Evolutionary conservation across 257 asterid species (phyloP).

Genomic region (Nicotiana paniculata): DNA sequence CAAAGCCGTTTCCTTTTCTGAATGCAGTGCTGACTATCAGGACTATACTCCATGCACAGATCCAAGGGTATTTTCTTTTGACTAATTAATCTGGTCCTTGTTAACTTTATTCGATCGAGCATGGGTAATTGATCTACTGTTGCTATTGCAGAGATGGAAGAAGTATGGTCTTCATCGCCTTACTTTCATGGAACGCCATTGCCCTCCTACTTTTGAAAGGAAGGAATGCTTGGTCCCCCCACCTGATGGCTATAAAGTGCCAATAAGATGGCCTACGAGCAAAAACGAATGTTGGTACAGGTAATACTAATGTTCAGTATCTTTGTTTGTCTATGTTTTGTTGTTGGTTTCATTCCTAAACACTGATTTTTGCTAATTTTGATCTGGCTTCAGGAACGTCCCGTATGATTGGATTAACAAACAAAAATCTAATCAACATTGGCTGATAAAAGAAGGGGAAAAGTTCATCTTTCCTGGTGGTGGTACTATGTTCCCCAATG

Average conservation of each 20-base stretch:
- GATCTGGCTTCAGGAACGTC: slow-evolving; percentile 56
- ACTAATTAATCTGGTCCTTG: not conserved
- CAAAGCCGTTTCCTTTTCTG: slow-evolving; percentile 53
- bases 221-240: slow-evolving; percentile 82
- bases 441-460: slow-evolving; percentile 93
- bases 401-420: slow-evolving; percentile 98
- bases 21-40: slow-evolving; percentile 68
- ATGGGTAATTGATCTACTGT: not conserved
- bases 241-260: slow-evolving; percentile 71
- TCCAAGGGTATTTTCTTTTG: slow-evolving; percentile 55
- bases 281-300: slow-evolving; percentile 84
- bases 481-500: slow-evolving; percentile 97
- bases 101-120: not conserved
- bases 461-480: slow-evolving; percentile 97
- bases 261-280: slow-evolving; percentile 92
- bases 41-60: slow-evolving; percentile 99
- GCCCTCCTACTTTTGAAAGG: slow-evolving; percentile 76
- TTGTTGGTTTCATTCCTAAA: not conserved
- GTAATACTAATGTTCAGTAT: slow-evolving; percentile 20
- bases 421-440: slow-evolving; percentile 89
- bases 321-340: not conserved
- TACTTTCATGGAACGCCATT: slow-evolving; percentile 74
- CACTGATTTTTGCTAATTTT: not conserved
- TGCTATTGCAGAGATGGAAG: slow-evolving; percentile 62
- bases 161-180: slow-evolving; percentile 53